These are phyloP conservation scores for Rhipidocladum racemiflorum DNA, from an alignment of 176 grass and related monocot genomes.

Conservation along the genomic window DNA sequence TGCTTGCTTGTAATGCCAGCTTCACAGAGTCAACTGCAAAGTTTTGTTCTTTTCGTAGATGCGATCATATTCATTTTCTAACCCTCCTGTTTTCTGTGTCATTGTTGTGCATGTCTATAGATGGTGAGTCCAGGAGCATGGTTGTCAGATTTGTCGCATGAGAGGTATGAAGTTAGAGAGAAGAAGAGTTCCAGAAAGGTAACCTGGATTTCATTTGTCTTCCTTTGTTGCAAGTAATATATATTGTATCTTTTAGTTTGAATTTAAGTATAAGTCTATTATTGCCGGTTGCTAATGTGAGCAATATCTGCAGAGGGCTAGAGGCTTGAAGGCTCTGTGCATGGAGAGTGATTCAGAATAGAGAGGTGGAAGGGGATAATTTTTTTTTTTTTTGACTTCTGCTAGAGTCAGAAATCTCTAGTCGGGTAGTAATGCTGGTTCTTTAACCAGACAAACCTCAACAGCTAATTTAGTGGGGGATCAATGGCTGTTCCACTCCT, in stretches of 20 bases:
- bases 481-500: neutral
- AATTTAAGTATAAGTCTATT: neutral
- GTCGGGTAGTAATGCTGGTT: constrained; percentile 13
- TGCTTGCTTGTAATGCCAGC: constrained; percentile 65
- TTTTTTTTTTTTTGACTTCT: constrained; percentile 29
- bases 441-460: constrained; percentile 23
- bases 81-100: neutral
- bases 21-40: neutral
- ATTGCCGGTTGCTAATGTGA: neutral
- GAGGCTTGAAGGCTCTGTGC: constrained; percentile 90
- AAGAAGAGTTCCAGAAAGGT: constrained; percentile 95
- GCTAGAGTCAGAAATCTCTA: neutral
- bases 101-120: constrained; percentile 33
- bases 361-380: neutral
- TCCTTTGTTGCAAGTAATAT: constrained; percentile 2
- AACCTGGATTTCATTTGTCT: neutral
- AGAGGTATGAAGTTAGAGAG: constrained; percentile 96
- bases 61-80: neutral
- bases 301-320: constrained; percentile 66
- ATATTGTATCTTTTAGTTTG: neutral
- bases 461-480: constrained; percentile 23
- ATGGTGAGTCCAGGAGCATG: constrained; percentile 89
- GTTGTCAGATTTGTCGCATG: constrained; percentile 91
- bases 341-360: constrained; percentile 93
- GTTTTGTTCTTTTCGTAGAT: neutral